Evolutionary conservation across 768 basidiomycete genomes (phyloP).

Genomic region (Trametes punicea): DNA sequence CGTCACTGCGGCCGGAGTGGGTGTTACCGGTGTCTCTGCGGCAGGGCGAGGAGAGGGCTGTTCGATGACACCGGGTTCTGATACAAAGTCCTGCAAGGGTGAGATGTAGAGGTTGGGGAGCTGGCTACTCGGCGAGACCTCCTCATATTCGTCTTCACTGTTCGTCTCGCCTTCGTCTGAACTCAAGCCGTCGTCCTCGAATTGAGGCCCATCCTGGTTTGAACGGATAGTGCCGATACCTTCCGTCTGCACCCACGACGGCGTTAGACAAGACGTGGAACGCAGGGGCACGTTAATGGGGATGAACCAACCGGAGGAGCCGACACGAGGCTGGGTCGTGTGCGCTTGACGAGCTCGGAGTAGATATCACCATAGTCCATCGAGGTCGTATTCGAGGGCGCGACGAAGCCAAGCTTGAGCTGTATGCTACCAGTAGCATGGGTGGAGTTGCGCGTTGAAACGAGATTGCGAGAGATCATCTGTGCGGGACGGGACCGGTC

Average conservation of each 20-base stretch:
- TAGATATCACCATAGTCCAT: constrained; percentile 61
- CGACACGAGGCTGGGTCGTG: constrained; percentile 65
- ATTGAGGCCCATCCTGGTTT: constrained; percentile 48
- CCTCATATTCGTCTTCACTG: constrained; percentile 34
- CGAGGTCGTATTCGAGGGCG: constrained; percentile 39
- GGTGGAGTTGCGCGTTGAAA: constrained; percentile 46
- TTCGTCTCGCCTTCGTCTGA: constrained; percentile 46
- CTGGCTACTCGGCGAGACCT: constrained; percentile 32
- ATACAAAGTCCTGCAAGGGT: constrained; percentile 1
- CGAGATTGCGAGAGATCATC: constrained; percentile 45
- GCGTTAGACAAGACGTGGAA: neutral
- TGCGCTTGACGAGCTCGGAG: constrained; percentile 57
- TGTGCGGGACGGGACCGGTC: constrained; percentile 23
- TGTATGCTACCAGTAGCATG: constrained; percentile 51
- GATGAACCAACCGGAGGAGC: constrained; percentile 63
- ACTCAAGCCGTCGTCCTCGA: constrained; percentile 76
- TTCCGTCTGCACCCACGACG: constrained; percentile 55
- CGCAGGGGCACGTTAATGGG: neutral
- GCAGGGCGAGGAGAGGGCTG: constrained; percentile 19
- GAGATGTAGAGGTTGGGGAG: constrained; percentile 15
- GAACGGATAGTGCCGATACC: constrained; percentile 83
- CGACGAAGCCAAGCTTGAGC: constrained; percentile 60
- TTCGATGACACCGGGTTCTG: constrained; percentile 9
- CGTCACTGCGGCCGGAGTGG: constrained; percentile 23
- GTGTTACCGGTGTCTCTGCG: constrained; percentile 22